These are phyloP conservation scores for Wallacemonas sp. DNA, from an alignment of 208 protist species.

Conservation along the genomic window DNA sequence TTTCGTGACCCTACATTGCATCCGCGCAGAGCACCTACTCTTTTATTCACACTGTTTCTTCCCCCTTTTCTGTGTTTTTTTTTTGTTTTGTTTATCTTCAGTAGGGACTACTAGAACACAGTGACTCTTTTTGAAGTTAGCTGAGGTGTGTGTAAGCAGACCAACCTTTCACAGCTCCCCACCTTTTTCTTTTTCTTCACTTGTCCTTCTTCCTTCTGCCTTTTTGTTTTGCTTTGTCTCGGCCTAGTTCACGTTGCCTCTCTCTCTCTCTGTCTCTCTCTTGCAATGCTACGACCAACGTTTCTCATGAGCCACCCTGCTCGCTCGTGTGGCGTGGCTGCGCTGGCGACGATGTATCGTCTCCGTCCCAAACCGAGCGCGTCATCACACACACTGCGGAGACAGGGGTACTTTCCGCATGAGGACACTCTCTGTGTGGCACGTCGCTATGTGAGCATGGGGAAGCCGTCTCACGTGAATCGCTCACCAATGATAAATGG, in stretches of 20 bases:
- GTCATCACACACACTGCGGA: not conserved
- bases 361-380: no score
- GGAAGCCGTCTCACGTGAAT: not conserved
- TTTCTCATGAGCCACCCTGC: not conserved
- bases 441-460: not conserved
- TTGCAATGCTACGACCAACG: not conserved
- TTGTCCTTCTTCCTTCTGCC: not conserved
- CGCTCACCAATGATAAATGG: slow-evolving; percentile 5
- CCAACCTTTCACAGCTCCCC: no score
- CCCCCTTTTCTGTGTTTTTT: slow-evolving; percentile 2
- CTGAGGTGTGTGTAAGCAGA: no score
- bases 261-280: not conserved
- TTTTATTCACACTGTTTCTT: not conserved
- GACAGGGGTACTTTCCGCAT: not conserved
- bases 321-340: not conserved
- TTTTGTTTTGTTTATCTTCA: slow-evolving; percentile 1
- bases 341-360: no score
- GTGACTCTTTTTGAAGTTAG: no score
- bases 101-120: no score
- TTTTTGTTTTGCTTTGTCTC: slow-evolving; percentile 11
- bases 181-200: no score
- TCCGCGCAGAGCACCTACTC: not conserved
- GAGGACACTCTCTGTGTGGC: not conserved
- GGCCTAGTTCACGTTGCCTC: not conserved
- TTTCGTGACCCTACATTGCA: no score